A percentile compares a stretch with the other conserved stretches of the same genome.
These are phyloP conservation scores for Lodderomyces jiufengensis DNA, from an alignment of 1,139 yeast species.

Conservation along the genomic window DNA sequence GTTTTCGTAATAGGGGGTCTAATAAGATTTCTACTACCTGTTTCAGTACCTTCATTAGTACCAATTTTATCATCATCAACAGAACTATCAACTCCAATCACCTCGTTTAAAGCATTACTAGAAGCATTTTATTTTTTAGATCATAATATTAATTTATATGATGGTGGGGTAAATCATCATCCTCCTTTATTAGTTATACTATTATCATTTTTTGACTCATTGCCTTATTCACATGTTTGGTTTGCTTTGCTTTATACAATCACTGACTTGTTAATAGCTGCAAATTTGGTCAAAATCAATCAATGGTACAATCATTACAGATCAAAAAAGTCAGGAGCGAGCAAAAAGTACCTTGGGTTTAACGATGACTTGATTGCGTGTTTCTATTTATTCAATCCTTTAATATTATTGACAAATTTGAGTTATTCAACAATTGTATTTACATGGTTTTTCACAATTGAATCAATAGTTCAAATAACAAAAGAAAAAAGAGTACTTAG, in stretches of 20 bases:
- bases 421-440: constrained; percentile 67
- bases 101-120: constrained; percentile 61
- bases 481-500: constrained; percentile 35
- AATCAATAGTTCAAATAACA: constrained; percentile 48
- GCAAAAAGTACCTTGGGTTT: constrained; percentile 19
- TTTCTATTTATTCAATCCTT: constrained; percentile 77
- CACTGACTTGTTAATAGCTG: constrained; percentile 40
- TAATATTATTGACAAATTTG: constrained; percentile 61
- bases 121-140: constrained; percentile 75
- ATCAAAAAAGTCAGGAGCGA: constrained; percentile 16
- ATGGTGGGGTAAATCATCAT: constrained; percentile 85
- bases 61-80: constrained; percentile 39
- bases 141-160: constrained; percentile 65
- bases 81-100: constrained; percentile 76
- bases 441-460: constrained; percentile 54
- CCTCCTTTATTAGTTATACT: constrained; percentile 65
- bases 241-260: constrained; percentile 38
- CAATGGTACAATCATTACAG: constrained; percentile 36
- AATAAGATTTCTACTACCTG: constrained; percentile 31
- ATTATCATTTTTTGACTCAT: constrained; percentile 36
- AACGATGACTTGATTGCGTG: constrained; percentile 49
- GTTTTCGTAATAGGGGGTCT: constrained; percentile 30
- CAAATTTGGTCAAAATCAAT: constrained; percentile 39
- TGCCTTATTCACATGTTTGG: constrained; percentile 20
- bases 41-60: constrained; percentile 31